Evolutionary conservation across 345 rosid species (phyloP).

Genomic region (Eucalyptus albens): DNA sequence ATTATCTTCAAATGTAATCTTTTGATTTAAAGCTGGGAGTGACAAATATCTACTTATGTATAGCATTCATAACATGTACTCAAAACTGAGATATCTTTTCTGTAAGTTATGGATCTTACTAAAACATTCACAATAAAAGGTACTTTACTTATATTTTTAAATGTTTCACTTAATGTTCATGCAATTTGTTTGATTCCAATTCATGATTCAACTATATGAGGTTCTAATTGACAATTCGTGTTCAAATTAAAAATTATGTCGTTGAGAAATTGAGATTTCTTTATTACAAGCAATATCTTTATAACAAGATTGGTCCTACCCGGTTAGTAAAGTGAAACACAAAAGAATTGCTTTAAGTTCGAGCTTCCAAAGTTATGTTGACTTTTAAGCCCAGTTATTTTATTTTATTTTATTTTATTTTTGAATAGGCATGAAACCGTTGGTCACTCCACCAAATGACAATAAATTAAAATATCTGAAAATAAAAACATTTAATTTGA

Average conservation of each 20-base stretch:
- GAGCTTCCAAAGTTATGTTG: neutral
- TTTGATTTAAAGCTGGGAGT: neutral
- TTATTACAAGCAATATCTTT: neutral
- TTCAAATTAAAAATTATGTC: neutral
- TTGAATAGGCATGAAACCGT: neutral
- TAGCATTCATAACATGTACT: neutral
- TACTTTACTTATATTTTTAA: neutral
- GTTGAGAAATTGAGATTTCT: neutral
- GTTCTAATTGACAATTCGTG: neutral
- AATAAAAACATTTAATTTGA: neutral
- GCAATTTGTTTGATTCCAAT: neutral
- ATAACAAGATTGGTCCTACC: neutral
- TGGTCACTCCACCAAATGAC: neutral
- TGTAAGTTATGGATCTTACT: neutral
- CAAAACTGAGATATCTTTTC: neutral
- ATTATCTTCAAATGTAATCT: neutral
- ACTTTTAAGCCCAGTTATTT: neutral
- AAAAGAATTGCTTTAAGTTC: neutral
- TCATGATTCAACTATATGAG: neutral
- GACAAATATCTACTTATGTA: neutral
- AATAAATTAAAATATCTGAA: neutral
- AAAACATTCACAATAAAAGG: neutral
- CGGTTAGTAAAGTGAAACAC: neutral
- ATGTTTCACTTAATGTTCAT: no score
- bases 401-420: no score